phyloP scores from a whole-genome alignment of 768 basidiomycete genomes.

The Panaeolus papilionaceus region DNA sequence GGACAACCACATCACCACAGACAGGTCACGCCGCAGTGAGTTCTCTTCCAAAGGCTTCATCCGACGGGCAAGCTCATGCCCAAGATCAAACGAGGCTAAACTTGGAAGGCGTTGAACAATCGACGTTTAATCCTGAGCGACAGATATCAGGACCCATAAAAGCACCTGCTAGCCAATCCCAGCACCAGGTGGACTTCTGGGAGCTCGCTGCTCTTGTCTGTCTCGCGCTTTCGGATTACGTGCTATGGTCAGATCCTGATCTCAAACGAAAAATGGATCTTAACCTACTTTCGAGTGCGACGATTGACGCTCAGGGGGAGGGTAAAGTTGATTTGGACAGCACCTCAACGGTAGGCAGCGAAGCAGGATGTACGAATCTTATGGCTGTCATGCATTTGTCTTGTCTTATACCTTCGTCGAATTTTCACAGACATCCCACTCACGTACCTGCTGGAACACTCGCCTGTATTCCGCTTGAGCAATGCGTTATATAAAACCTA shows the following conservation, averaged over 20 bases:
- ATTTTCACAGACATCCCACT: slow-evolving; percentile 62
- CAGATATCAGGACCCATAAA: background rate
- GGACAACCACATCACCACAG: background rate
- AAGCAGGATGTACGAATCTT: slow-evolving; percentile 55
- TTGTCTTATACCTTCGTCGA: slow-evolving; percentile 23
- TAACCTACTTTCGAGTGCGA: background rate
- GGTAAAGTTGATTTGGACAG: slow-evolving; percentile 13
- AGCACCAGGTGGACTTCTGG: slow-evolving; percentile 29
- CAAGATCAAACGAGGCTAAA: slow-evolving; percentile 2
- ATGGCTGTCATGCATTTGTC: slow-evolving; percentile 6
- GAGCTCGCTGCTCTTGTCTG: slow-evolving; percentile 57
- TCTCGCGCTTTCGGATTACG: slow-evolving; percentile 75
- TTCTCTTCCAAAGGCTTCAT: background rate
- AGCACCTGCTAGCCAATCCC: background rate
- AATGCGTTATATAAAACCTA: slow-evolving; percentile 21
- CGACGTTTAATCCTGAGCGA: background rate
- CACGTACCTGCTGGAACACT: slow-evolving; percentile 52
- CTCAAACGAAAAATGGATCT: slow-evolving; percentile 55
- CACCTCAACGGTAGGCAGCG: slow-evolving; percentile 23
- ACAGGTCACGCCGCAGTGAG: slow-evolving; percentile 1
- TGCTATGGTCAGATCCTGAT: slow-evolving; percentile 67
- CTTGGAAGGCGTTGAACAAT: background rate
- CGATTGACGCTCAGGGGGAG: slow-evolving; percentile 25
- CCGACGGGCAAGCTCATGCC: background rate
- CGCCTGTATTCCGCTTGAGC: slow-evolving; percentile 38